Percentiles rank a stretch among this genome's conserved stretches.
Evolutionary conservation across 805 yeast species (phyloP).

Genomic region (Candida dendrica): DNA sequence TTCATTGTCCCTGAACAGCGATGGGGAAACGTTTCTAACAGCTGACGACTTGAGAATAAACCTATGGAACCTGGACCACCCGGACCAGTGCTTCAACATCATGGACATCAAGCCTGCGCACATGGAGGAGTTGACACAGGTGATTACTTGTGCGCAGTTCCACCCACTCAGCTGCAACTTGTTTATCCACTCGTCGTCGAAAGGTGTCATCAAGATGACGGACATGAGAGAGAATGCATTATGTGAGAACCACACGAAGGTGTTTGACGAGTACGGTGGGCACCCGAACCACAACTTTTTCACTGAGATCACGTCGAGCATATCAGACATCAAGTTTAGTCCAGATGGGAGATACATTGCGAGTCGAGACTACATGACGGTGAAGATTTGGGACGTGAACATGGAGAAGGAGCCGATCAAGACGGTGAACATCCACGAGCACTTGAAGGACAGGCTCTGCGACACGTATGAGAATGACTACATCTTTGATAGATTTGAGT

Average conservation of each 20-base stretch:
- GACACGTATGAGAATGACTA: slow-evolving; percentile 98
- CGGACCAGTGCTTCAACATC: slow-evolving; percentile 93
- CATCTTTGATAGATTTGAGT: slow-evolving; percentile 96
- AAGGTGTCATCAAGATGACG: slow-evolving; percentile 90
- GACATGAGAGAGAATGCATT: slow-evolving; percentile 95
- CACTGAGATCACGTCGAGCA: slow-evolving; percentile 92
- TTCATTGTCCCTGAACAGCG: slow-evolving; percentile 89
- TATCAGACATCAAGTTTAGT: slow-evolving; percentile 88
- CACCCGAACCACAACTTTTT: slow-evolving; percentile 91
- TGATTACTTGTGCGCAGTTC: slow-evolving; percentile 92
- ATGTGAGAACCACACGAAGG: slow-evolving; percentile 82
- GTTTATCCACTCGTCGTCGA: slow-evolving; percentile 91
- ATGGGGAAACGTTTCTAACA: slow-evolving; percentile 89
- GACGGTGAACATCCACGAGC: slow-evolving; percentile 93
- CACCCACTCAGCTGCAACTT: slow-evolving; percentile 89
- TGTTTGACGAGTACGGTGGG: slow-evolving; percentile 89
- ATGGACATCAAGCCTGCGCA: slow-evolving; percentile 97
- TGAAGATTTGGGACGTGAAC: slow-evolving; percentile 95
- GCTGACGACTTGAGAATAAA: slow-evolving; percentile 94
- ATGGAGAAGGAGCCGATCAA: slow-evolving; percentile 95
- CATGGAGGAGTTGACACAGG: slow-evolving; percentile 98
- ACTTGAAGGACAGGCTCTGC: slow-evolving; percentile 84
- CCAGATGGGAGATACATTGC: slow-evolving; percentile 91
- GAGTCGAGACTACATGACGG: slow-evolving; percentile 95
- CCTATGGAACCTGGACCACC: slow-evolving; percentile 89